A percentile compares a stretch with the other conserved stretches of the same genome.
Conservation (phyloP, 768 basidiomycete genomes). For the Leccinum fibrillosum region DNA sequence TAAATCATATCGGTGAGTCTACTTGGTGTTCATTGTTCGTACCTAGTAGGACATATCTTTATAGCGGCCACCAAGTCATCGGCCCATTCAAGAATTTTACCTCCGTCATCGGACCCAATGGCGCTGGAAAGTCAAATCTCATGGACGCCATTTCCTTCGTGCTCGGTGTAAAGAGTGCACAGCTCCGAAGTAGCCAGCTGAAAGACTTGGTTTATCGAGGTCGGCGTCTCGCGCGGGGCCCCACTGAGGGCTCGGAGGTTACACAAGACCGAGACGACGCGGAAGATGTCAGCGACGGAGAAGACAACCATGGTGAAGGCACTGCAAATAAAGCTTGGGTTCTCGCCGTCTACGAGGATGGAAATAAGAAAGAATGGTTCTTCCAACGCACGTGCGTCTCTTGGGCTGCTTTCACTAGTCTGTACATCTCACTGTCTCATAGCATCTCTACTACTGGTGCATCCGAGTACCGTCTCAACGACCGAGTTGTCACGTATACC, state of each 20-base stretch:
- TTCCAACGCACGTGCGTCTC: slow-evolving; percentile 87
- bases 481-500: slow-evolving; percentile 75
- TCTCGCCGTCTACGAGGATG: slow-evolving; percentile 83
- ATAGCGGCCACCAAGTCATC: slow-evolving; percentile 76
- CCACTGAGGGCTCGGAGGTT: slow-evolving; percentile 41
- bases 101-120: slow-evolving; percentile 97
- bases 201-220: slow-evolving; percentile 97
- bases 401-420: neutral
- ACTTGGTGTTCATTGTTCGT: neutral
- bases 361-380: slow-evolving; percentile 74
- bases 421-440: slow-evolving; percentile 1
- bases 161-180: slow-evolving; percentile 91
- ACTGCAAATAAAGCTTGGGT: slow-evolving; percentile 96
- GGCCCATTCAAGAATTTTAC: slow-evolving; percentile 94
- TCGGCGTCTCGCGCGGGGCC: slow-evolving; percentile 57
- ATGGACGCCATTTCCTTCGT: slow-evolving; percentile 99
- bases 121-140: slow-evolving; percentile 96
- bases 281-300: slow-evolving; percentile 46
- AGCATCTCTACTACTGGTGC: slow-evolving; percentile 87
- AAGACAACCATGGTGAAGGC: slow-evolving; percentile 63
- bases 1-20: slow-evolving; percentile 81
- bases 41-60: slow-evolving; percentile 4
- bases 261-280: slow-evolving; percentile 44
- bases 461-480: slow-evolving; percentile 90
- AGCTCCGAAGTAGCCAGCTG: slow-evolving; percentile 88